Base-by-base conservation (phyloP, 108 stramenopile species). In the Nitzschia palea region DNA sequence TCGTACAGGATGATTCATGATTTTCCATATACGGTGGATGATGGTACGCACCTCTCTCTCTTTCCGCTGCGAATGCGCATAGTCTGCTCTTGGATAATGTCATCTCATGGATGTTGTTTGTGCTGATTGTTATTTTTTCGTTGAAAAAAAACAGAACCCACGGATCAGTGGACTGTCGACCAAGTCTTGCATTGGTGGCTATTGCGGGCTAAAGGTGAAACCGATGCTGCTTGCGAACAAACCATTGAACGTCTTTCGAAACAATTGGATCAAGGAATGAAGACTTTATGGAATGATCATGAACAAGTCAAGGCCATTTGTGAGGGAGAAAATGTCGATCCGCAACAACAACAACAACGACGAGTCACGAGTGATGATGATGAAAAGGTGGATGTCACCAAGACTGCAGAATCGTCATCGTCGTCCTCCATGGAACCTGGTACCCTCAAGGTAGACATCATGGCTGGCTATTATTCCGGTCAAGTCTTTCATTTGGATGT, bases 121-220 rank as follows among this genome's bases (percentile, higher is more conserved):
- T 20, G 60, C 26, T 54, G 48, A 0, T 17, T 4, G 29, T 20
- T 44, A 47, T 0, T 20, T 40, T 22, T 43, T 23, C 3, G 33
- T 35, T 40, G n/a, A n/a, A n/a, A n/a, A n/a, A 15, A 36, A 17
- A 43, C 27, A 73, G 84, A 87, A 65, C 90, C 90, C 1, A 74
- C 68, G 55, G 66, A 79, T 26, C 53, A 74, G 4, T 92, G 90
- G 90, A 87, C 84, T 8, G 73, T 92, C 17, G 90, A 92, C 62
- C 74, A 92, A 69, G 78, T 89, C 18, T 34, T 92, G 47, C 80
- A 86, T 52, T 92, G 86, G 86, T 83, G 77, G 40, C 67, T 87
- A 22, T 36, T 80, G 26, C 86, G 75, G 57, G 70, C 85, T 12
- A 76, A 86, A 20, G 23, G 22, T 2, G 73, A 68, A 42, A 81